Evolutionary conservation across 371 early-diverging fungal species (phyloP).

Genomic region (Mucor plumbeus): DNA sequence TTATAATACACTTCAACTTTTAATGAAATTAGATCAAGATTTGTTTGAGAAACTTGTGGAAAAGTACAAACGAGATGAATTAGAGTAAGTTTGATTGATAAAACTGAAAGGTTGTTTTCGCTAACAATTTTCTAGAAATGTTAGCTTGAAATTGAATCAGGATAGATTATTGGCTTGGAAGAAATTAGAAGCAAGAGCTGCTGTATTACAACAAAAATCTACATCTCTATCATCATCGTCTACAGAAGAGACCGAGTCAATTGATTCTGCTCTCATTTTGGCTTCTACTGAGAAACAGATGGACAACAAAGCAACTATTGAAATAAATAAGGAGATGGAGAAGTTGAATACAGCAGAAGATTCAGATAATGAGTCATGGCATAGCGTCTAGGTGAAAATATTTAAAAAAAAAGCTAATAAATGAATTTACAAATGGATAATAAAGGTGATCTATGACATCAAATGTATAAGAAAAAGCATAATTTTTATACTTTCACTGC

Average conservation of each 20-base stretch:
- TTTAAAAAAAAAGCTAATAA: background rate
- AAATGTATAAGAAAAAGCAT: background rate
- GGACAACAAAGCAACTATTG: background rate
- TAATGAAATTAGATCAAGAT: slow-evolving; percentile 89
- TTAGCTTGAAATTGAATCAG: background rate
- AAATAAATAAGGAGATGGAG: background rate
- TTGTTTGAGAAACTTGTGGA: slow-evolving; percentile 90
- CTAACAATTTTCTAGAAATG: background rate
- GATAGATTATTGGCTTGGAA: slow-evolving; percentile 19
- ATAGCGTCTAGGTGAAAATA: slow-evolving; percentile 15
- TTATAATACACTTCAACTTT: slow-evolving; percentile 90
- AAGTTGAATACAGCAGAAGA: slow-evolving; percentile 3
- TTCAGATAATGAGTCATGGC: slow-evolving; percentile 30
- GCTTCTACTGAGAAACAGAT: background rate
- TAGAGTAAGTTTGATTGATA: slow-evolving; percentile 3
- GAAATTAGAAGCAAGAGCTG: slow-evolving; percentile 12
- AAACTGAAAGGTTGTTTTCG: background rate
- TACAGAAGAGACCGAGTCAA: background rate
- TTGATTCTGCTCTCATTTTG: slow-evolving; percentile 7
- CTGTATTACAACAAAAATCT: slow-evolving; percentile 1
- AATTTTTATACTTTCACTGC: too few relatives aligned
- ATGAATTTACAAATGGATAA: background rate
- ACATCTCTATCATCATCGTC: background rate
- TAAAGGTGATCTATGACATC: background rate
- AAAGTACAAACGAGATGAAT: slow-evolving; percentile 67